Conservation (phyloP, 2,329 filamentous ascomycete genomes). For the Geoglossum cookeanum region DNA sequence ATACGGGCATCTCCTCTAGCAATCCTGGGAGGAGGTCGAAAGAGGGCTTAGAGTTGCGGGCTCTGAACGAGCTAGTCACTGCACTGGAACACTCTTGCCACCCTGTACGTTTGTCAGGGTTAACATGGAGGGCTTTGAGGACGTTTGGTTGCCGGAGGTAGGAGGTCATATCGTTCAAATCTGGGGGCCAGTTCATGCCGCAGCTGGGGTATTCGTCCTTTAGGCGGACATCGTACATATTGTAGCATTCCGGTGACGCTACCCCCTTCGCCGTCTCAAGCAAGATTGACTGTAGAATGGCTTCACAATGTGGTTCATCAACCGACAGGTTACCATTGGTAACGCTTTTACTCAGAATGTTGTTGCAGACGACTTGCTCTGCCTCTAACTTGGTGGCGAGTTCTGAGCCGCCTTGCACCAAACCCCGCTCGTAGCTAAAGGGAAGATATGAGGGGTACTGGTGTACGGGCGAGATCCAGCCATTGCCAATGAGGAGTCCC, state of each 20-base stretch:
- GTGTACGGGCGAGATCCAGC: conserved; percentile 81
- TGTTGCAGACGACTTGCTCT: conserved; percentile 48
- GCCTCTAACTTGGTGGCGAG: conserved; percentile 45
- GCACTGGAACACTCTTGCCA: conserved; percentile 81
- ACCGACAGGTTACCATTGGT: conserved; percentile 35
- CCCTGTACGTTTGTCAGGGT: conserved; percentile 60
- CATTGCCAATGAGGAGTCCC: conserved; percentile 86
- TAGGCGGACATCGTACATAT: conserved; percentile 94
- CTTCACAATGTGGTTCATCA: conserved; percentile 53
- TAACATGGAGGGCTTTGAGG: conserved; percentile 60
- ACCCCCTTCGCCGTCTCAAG: conserved; percentile 38
- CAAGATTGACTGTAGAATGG: conserved; percentile 55
- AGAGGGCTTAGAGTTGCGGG: conserved; percentile 51
- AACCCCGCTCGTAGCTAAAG: conserved; percentile 56
- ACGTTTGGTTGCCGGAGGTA: conserved; percentile 78
- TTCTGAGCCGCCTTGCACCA: conserved; percentile 50
- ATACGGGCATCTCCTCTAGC: conserved; percentile 54
- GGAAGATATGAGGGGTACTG: conserved; percentile 80
- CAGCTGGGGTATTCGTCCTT: conserved; percentile 65
- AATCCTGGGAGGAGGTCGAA: conserved; percentile 59
- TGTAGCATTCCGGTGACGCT: conserved; percentile 45
- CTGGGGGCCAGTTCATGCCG: conserved; percentile 96
- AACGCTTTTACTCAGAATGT: conserved; percentile 37
- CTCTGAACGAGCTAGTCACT: conserved; percentile 53
- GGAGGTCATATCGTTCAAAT: conserved; percentile 55